These are phyloP conservation scores for Coccomyxa sp. DNA, from an alignment of 139 green algal species.

Conservation along the genomic window DNA sequence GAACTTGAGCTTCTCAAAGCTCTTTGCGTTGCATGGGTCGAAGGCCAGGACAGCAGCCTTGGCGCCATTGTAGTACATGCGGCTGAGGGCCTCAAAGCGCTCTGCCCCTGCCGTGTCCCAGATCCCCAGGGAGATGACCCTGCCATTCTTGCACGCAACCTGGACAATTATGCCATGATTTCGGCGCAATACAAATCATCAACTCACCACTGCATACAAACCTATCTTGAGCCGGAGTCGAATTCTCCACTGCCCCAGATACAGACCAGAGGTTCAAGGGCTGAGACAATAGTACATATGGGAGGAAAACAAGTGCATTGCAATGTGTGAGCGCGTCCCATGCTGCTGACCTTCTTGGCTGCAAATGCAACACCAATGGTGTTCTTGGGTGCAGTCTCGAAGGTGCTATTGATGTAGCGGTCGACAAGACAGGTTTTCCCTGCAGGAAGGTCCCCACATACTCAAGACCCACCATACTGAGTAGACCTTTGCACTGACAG, in stretches of 20 bases:
- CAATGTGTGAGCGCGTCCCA: not conserved
- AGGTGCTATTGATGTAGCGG: constrained; percentile 13
- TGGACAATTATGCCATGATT: too few species aligned
- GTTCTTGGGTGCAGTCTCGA: constrained; percentile 16
- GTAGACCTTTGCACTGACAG: not conserved
- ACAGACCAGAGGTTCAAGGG: not conserved
- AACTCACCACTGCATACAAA: not conserved
- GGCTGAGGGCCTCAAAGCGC: constrained; percentile 20
- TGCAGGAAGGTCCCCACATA: too few species aligned
- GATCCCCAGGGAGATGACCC: constrained; percentile 15
- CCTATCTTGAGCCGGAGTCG: not conserved
- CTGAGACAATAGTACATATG: not conserved
- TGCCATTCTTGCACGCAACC: constrained; percentile 5
- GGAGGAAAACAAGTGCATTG: not conserved
- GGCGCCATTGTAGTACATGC: constrained; percentile 22
- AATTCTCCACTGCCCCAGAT: too few species aligned
- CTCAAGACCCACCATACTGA: not conserved
- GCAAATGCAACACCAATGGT: constrained; percentile 27
- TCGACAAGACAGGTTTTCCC: constrained; percentile 24
- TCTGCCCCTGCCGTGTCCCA: constrained; percentile 30
- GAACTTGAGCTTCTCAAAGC: constrained; percentile 18
- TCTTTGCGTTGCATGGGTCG: constrained; percentile 1
- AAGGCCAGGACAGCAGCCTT: constrained; percentile 19
- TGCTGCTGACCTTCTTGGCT: constrained; percentile 19
- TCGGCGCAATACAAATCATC: not conserved